Evolutionary conservation across 2,329 filamentous ascomycete genomes (phyloP), one percentile per base, ranked within the genome.

Genomic region (Penicillium sp.): DNA sequence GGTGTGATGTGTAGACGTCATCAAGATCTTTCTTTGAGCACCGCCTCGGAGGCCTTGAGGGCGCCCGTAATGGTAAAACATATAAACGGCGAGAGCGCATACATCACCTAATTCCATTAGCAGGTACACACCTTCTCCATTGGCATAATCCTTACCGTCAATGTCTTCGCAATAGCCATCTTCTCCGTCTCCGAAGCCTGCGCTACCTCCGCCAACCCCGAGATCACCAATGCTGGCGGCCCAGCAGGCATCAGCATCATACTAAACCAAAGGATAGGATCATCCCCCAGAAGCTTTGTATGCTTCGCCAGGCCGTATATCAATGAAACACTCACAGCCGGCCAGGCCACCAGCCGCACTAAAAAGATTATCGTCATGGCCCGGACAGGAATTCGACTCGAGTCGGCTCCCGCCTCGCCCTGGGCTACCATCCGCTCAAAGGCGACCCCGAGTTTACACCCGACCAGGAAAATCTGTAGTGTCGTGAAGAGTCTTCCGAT

Each of bases 241-340:
- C 85, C 84, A 0, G 81, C 79, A 0, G 85, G 84, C 82, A 86
- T 86, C 30, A 87, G 69, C 85, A 87, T 87, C 82, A 87, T 82
- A 3, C 77, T 80, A 68, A 90, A 90, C 87, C 87, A 90, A 35
- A 91, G 74, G 65, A 90, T 85, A 0, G 87, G 87, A 69, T 91
- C 88, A 3, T 78, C 68, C 3, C 80, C 79, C 2, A 91, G 70
- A 2, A 86, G 42, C 0, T 68, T 65, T 0, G 87, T 89, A 58
- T 79, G 81, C 1, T 79, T 81, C 0, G 85, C 86, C 7, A 90
- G 70, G 0, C 74, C 67, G 66, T 85, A 89, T 8, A 90, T 81
- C 2, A 85, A 37, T 0, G 78, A 78, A 35, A 90, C 86, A 3
- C 83, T 83, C 17, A 84, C 76, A 73, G 75, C 72, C 4, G 88